Conservation (phyloP, 345 rosid species). For the Raphanus raphanistrum region DNA sequence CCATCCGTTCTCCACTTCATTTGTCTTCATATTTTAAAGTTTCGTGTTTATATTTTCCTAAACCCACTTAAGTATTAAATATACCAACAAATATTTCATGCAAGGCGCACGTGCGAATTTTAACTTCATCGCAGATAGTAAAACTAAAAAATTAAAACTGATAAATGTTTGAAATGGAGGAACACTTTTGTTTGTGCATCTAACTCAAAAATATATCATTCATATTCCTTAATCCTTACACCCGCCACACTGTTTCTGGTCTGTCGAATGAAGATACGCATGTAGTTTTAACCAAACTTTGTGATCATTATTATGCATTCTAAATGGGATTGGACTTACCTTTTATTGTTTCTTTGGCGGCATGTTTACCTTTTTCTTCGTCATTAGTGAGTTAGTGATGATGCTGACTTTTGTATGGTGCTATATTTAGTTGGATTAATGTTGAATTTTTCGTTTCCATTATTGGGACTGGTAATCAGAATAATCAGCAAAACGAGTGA, state of each 20-base stretch:
- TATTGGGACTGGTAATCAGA: background rate
- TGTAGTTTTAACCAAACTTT: constrained; percentile 14
- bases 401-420: constrained; percentile 22
- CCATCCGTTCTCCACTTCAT: constrained; percentile 1
- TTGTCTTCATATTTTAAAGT: background rate
- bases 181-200: background rate
- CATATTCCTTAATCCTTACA: constrained; percentile 7
- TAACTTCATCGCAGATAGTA: background rate
- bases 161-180: background rate
- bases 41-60: background rate
- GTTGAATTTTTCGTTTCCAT: constrained; percentile 5
- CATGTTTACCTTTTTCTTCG: constrained; percentile 5
- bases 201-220: background rate
- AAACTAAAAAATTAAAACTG: background rate
- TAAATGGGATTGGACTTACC: constrained; percentile 22
- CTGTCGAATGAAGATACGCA: constrained; percentile 32
- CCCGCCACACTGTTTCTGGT: background rate
- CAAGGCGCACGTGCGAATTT: background rate
- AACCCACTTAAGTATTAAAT: background rate
- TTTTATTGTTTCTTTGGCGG: constrained; percentile 18
- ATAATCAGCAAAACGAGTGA: background rate
- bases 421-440: background rate
- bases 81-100: background rate
- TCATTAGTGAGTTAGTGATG: constrained; percentile 19
- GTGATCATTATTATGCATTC: constrained; percentile 19